Conservation (phyloP, 148 eudicot genomes). For the Arctostaphylos glauca region DNA sequence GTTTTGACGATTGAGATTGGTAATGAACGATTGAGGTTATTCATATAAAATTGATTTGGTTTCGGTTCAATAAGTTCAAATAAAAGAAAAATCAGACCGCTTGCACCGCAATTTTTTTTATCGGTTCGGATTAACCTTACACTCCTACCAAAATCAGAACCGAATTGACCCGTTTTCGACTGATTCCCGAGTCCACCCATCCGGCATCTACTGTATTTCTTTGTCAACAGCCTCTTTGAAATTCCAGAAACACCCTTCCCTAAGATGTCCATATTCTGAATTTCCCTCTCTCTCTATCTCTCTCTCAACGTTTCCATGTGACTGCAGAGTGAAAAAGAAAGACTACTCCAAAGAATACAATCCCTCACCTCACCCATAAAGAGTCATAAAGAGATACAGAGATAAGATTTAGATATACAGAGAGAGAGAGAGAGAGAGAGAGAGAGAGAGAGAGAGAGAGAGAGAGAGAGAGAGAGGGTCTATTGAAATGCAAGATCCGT, state of each 20-base stretch:
- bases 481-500: constrained; percentile 28
- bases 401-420: background rate
- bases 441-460: background rate
- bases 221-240: background rate
- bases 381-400: background rate
- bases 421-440: background rate
- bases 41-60: no score
- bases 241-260: background rate
- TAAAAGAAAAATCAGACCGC: no score
- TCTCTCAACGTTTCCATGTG: constrained; percentile 17
- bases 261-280: no score
- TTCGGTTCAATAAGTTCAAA: no score
- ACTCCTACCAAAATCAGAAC: no score
- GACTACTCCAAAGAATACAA: background rate
- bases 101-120: no score
- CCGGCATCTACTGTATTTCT: background rate
- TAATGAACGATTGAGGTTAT: no score
- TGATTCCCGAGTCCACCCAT: background rate
- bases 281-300: background rate
- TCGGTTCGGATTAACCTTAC: no score
- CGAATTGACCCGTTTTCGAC: background rate
- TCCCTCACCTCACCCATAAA: background rate
- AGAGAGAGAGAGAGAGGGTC: background rate
- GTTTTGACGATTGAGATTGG: no score
- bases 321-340: background rate